Evolutionary conservation across 1,284 basidiomycete species (phyloP), one percentile per base, ranked within the genome.

Genomic region (Cerrena zonata): DNA sequence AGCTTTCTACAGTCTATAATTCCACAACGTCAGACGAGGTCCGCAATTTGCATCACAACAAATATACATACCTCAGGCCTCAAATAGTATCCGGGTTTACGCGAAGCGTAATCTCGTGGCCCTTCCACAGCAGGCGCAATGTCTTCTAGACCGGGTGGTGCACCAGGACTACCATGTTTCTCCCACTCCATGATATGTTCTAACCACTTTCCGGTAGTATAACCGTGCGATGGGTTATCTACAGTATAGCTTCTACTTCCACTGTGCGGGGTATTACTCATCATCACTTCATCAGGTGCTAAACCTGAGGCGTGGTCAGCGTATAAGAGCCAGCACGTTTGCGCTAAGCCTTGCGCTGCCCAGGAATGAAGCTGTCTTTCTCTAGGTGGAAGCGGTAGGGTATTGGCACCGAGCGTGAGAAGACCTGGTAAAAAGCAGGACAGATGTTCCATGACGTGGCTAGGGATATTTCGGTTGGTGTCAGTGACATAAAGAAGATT

Each of bases 341-440:
- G 73, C 21, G 80, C 82, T 22, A 89, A 71, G 0, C 84, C 87
- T 55, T 80, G 71, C 1, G 84, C 85, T 0, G 80, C 85, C 80
- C 80, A 84, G 48, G 76, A 61, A 58, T 88, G 84, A 24, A 80
- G 57, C 34, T 81, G 69, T 56, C 53, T 44, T 50, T 63, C 37
- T 62, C 62, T 40, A 24, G 66, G 59, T 27, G 74, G 68, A 52
- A 75, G 73, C 23, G 78, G 78, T 48, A 89, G 73, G 1, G 77
- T 76, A 48, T 80, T 75, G 0, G 70, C 83, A 48, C 88, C 87
- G 15, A 90, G 75, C 1, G 86, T 85, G 50, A 90, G 72, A n/a
- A 89, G 66, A 15, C 86, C 88, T 0, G 86, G 84, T 45, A 89
- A 72, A 72, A 90, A 90, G 66, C 88, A 89, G 10, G 86, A 82